phyloP scores from a whole-genome alignment of 192 early-diverging fungal species.

The Rhizophagus sp. region DNA sequence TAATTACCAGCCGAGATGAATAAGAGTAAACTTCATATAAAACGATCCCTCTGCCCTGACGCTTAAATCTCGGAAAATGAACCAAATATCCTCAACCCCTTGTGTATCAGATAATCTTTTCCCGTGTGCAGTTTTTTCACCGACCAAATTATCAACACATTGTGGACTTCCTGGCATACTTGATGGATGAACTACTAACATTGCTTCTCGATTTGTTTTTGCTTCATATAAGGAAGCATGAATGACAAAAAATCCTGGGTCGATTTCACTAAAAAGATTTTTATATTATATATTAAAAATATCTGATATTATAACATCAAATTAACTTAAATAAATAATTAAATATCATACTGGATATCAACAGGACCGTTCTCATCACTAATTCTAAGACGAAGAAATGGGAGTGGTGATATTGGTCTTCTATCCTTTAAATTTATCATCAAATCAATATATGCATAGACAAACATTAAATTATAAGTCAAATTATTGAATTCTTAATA shows the following conservation, averaged over 20 bases:
- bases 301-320: no score
- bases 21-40: not conserved
- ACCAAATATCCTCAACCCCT: not conserved
- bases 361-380: not conserved
- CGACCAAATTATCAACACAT: not conserved
- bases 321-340: not conserved
- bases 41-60: constrained; percentile 4
- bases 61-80: constrained; percentile 10
- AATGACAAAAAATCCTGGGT: not conserved
- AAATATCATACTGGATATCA: not conserved
- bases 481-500: no score
- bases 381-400: not conserved
- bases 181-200: not conserved
- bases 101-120: not conserved
- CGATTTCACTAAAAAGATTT: not conserved
- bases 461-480: no score
- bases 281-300: no score
- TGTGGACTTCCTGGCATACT: not conserved
- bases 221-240: not conserved
- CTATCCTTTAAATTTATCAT: not conserved
- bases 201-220: not conserved
- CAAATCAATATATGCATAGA: no score
- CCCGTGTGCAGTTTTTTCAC: not conserved
- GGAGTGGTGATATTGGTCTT: not conserved
- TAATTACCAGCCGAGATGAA: not conserved